These are phyloP conservation scores for Talaromyces sp. DNA, from an alignment of 2,329 filamentous ascomycete genomes.

Conservation along the genomic window DNA sequence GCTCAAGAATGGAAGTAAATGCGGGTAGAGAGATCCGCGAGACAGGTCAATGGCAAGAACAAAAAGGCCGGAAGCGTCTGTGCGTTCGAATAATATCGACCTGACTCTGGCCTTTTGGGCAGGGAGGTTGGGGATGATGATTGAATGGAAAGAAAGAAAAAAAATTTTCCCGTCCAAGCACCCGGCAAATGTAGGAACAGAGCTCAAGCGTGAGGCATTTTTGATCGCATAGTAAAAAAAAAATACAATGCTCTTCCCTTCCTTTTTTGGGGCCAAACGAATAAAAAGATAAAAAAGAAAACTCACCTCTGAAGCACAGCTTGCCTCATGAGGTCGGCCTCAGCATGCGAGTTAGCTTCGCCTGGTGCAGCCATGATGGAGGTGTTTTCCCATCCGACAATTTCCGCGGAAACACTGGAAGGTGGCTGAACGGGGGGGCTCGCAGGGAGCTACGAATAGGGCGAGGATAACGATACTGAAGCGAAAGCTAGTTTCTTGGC, in stretches of 20 bases:
- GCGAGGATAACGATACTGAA: neutral
- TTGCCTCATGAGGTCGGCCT: constrained; percentile 56
- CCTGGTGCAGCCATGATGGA: constrained; percentile 42
- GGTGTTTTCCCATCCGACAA: constrained; percentile 33
- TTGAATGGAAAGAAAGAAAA: neutral
- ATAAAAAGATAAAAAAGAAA: constrained; percentile 14
- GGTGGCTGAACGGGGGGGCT: neutral
- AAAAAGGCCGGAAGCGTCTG: neutral
- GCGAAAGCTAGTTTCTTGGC: neutral
- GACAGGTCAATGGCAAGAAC: neutral
- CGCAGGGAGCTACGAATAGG: neutral
- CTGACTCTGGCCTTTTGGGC: neutral
- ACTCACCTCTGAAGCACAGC: constrained; percentile 57
- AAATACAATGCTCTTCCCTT: neutral
- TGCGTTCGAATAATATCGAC: neutral
- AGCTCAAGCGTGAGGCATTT: neutral
- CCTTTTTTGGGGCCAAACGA: neutral
- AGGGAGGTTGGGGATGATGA: neutral
- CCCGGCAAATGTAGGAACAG: neutral
- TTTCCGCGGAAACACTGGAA: neutral
- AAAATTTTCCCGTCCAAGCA: neutral
- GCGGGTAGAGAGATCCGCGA: neutral
- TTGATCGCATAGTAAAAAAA: neutral
- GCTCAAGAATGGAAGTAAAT: neutral
- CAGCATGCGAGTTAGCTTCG: constrained; percentile 47